Base-by-base conservation (phyloP, 192 early-diverging fungal species). In the Podila verticillata region DNA sequence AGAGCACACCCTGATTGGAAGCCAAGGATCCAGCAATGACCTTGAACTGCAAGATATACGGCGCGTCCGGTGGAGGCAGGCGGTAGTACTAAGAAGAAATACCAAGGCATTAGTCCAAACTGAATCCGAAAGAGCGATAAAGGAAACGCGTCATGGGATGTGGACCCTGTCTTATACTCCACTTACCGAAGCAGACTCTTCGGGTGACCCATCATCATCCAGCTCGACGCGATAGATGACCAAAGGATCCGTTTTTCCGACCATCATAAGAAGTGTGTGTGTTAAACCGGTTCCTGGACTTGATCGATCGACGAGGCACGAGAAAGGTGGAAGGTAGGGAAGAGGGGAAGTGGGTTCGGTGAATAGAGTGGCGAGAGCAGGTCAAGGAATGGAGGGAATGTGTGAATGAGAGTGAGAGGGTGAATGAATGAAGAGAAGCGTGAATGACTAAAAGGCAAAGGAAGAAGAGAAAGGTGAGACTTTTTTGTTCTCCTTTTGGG, bases 31-130 rank as follows among this genome's bases (percentile, higher is more conserved):
- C 96, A 35, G 93, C 87, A 54, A 90, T 89, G 22, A 97, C 77
- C 57, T 93, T 88, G 84, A 97, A 94, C 4, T 95, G 90, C 62
- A 98, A 81, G 36, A 87, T 84, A 61, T 92, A 94, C 30, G 91
- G 89, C 9, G 81, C 77, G 15, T 75, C 75, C 22, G 93, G 89
- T 36, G 94, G 87, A 29, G 95, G 93, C 22, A 96, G 82, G 8
- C 95, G 90, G 48, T 92, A 75, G 71, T 89, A 96, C 94, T 96
- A 74, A 4, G 58, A 31, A 61, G 13, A 82, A 68, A 13, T 90
- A 72, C 24, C 19, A 22, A 26, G 39, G 32, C 7, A 15, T 44
- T 15, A 7, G 39, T 44, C 2, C 13, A 44, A 3, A 44, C 1
- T 44, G 39, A 44, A 10, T 17, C 15, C 15, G 39, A 44, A 44